These are phyloP conservation scores for Epichloe baconii DNA, from an alignment of 2,329 filamentous ascomycete genomes.

Conservation along the genomic window DNA sequence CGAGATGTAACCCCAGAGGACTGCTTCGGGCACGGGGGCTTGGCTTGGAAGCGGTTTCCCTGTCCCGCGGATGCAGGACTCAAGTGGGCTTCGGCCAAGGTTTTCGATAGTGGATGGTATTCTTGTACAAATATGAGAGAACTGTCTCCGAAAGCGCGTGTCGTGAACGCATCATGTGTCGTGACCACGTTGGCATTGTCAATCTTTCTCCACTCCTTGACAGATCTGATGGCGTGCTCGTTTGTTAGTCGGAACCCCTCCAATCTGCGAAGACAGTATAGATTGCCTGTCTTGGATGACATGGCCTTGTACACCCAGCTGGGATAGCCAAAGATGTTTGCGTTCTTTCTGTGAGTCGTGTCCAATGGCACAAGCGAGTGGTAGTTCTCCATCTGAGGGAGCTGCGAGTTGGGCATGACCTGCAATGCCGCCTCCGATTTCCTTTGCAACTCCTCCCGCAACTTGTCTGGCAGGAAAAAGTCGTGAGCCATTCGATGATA, in stretches of 20 bases:
- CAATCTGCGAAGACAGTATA: constrained; percentile 76
- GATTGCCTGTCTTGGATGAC: constrained; percentile 74
- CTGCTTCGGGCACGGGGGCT: constrained; percentile 49
- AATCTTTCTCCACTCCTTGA: constrained; percentile 82
- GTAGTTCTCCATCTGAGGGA: constrained; percentile 75
- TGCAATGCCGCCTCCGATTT: constrained; percentile 78
- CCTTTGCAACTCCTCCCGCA: constrained; percentile 79
- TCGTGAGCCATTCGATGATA: constrained; percentile 84
- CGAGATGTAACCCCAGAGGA: constrained; percentile 83
- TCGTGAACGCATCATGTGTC: constrained; percentile 86
- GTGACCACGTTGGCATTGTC: constrained; percentile 71
- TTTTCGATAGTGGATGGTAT: constrained; percentile 85
- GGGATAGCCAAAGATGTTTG: constrained; percentile 69
- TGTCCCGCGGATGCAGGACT: constrained; percentile 21
- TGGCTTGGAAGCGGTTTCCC: constrained; percentile 32
- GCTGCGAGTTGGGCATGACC: constrained; percentile 62
- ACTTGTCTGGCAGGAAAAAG: constrained; percentile 77
- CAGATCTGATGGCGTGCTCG: constrained; percentile 73
- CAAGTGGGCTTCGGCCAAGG: constrained; percentile 73
- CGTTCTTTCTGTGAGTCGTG: constrained; percentile 64
- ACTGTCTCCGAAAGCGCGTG: constrained; percentile 82
- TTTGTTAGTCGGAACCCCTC: constrained; percentile 84
- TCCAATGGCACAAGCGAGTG: constrained; percentile 88
- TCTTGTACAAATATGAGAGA: constrained; percentile 90
- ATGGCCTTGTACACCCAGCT: constrained; percentile 95